These are phyloP conservation scores for Aspergillus phoenicis DNA, from an alignment of 2,329 filamentous ascomycete species.

Conservation along the genomic window DNA sequence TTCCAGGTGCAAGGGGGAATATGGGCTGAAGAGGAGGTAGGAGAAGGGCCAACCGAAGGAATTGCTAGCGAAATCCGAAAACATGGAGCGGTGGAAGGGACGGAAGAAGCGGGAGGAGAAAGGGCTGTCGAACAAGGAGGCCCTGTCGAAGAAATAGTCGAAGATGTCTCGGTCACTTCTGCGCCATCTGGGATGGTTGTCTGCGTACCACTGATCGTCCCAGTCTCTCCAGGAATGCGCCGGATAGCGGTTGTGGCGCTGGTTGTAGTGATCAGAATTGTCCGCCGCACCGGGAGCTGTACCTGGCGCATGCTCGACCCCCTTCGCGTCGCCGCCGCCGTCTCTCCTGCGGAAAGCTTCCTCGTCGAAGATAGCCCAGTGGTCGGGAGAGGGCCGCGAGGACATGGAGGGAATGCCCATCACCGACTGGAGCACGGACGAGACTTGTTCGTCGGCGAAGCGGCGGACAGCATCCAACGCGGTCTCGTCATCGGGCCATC, in stretches of 20 bases:
- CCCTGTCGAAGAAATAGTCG: constrained; percentile 39
- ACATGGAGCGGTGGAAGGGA: constrained; percentile 31
- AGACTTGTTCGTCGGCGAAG: constrained; percentile 62
- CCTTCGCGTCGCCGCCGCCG: constrained; percentile 10
- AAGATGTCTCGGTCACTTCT: constrained; percentile 38
- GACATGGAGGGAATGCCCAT: constrained; percentile 49
- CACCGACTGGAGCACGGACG: constrained; percentile 56
- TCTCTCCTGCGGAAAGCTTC: constrained; percentile 25
- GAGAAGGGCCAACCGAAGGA: constrained; percentile 45
- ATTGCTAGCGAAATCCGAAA: constrained; percentile 36
- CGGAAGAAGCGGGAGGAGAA: constrained; percentile 34
- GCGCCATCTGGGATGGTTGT: constrained; percentile 22
- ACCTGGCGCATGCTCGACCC: neutral
- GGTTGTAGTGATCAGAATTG: neutral
- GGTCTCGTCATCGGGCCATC: constrained; percentile 47
- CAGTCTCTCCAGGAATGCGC: constrained; percentile 16
- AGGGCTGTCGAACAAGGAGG: constrained; percentile 34
- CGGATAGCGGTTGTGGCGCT: neutral
- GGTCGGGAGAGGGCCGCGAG: constrained; percentile 33
- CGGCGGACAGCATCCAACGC: constrained; percentile 64
- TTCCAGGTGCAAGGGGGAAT: constrained; percentile 60
- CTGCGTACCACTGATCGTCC: constrained; percentile 30
- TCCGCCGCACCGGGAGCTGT: neutral
- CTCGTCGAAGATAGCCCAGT: constrained; percentile 40
- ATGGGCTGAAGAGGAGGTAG: constrained; percentile 52